These are phyloP conservation scores for Crithidia brevicula DNA, from an alignment of 208 protist species.

Conservation along the genomic window DNA sequence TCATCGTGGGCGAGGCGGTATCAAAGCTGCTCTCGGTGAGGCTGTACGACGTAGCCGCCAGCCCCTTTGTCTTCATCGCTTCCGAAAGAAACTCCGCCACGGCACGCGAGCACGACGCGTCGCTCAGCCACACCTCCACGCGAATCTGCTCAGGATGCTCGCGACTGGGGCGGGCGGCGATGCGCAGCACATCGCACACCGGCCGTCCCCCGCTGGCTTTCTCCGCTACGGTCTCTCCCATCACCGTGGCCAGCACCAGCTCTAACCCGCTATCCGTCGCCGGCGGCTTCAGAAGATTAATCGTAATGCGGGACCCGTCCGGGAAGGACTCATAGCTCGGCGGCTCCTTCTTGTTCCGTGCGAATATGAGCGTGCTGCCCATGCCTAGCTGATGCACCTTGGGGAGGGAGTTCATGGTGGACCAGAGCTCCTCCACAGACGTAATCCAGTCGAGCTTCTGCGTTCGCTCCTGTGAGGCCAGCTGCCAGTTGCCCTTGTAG, in stretches of 20 bases:
- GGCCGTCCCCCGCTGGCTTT: constrained; percentile 57
- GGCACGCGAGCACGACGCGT: constrained; percentile 55
- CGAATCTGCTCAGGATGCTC: constrained; percentile 72
- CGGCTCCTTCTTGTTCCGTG: constrained; percentile 81
- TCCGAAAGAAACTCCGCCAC: constrained; percentile 58
- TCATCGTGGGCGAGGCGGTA: constrained; percentile 33
- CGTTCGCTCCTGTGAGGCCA: constrained; percentile 68
- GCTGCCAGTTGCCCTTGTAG: constrained; percentile 88
- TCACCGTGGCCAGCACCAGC: constrained; percentile 65
- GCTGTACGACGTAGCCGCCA: constrained; percentile 52
- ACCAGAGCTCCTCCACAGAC: constrained; percentile 91
- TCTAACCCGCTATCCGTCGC: constrained; percentile 73
- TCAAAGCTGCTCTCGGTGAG: constrained; percentile 73
- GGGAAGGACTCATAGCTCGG: constrained; percentile 90
- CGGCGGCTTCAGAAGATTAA: constrained; percentile 69
- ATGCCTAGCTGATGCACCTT: constrained; percentile 80
- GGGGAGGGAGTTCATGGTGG: constrained; percentile 89
- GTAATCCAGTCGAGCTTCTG: constrained; percentile 85
- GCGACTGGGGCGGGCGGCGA: constrained; percentile 67
- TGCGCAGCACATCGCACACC: constrained; percentile 87
- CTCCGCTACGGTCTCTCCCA: constrained; percentile 73
- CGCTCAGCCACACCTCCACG: constrained; percentile 89
- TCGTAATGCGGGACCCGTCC: constrained; percentile 75
- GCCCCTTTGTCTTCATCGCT: constrained; percentile 49
- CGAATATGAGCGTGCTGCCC: constrained; percentile 84